phyloP scores from a whole-genome alignment of 768 basidiomycete species.

The Multifurca ochricompacta region DNA sequence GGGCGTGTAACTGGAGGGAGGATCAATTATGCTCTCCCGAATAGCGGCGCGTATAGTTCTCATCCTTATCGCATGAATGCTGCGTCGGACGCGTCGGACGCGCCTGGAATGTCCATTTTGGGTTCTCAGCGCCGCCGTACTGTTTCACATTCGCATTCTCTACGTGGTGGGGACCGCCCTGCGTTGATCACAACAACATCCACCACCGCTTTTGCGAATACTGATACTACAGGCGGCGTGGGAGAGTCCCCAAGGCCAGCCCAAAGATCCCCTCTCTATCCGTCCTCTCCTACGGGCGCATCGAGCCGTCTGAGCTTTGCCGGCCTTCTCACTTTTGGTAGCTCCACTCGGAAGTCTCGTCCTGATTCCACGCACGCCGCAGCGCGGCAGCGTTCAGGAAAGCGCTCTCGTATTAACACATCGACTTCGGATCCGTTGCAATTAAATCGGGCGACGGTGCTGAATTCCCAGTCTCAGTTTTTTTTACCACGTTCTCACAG shows the following conservation, averaged over 20 bases:
- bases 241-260: constrained; percentile 51
- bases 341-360: constrained; percentile 8
- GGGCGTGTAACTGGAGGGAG: neutral
- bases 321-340: constrained; percentile 44
- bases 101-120: neutral
- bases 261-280: constrained; percentile 25
- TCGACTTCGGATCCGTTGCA: constrained; percentile 17
- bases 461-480: neutral
- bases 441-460: constrained; percentile 21
- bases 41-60: constrained; percentile 16
- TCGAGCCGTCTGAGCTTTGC: constrained; percentile 44
- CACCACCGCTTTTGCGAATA: constrained; percentile 37
- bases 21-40: constrained; percentile 23
- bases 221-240: constrained; percentile 48
- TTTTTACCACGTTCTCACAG: constrained; percentile 1
- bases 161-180: constrained; percentile 26
- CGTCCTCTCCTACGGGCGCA: constrained; percentile 13
- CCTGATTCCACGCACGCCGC: neutral
- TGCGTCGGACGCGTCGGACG: neutral
- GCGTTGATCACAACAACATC: constrained; percentile 23
- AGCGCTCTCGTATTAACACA: neutral
- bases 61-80: constrained; percentile 14
- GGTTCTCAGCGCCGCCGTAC: neutral
- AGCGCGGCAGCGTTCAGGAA: neutral
- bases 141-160: constrained; percentile 22